These are phyloP conservation scores for Leccinum aurantiacum DNA, from an alignment of 768 basidiomycete species.

Conservation along the genomic window DNA sequence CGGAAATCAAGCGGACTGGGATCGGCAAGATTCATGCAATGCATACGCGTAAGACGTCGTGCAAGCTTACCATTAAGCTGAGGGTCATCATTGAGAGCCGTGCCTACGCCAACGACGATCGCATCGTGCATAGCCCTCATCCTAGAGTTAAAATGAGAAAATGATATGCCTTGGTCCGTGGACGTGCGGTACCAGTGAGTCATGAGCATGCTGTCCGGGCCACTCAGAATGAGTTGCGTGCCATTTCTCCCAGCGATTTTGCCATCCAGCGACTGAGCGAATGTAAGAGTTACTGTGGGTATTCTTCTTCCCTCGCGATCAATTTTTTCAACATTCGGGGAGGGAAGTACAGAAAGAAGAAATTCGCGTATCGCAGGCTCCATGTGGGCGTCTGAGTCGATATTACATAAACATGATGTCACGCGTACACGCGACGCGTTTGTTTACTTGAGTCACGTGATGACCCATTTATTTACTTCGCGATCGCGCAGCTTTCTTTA, in stretches of 20 bases:
- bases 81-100: conserved; percentile 88
- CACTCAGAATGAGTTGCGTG: conserved; percentile 78
- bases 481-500: background rate
- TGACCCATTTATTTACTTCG: background rate
- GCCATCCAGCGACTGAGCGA: conserved; percentile 84
- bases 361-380: conserved; percentile 22
- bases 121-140: conserved; percentile 91
- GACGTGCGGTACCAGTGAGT: conserved; percentile 73
- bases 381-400: background rate
- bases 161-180: background rate
- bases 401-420: background rate
- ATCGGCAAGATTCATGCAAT: background rate
- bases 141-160: conserved; percentile 43
- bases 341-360: conserved; percentile 30
- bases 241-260: conserved; percentile 80
- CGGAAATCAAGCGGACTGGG: conserved; percentile 58
- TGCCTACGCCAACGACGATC: conserved; percentile 89
- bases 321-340: conserved; percentile 8
- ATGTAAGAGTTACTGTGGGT: conserved; percentile 77
- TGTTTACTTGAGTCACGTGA: conserved; percentile 11
- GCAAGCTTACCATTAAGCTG: conserved; percentile 81
- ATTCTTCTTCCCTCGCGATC: conserved; percentile 28
- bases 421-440: background rate
- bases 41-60: background rate
- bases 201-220: conserved; percentile 85